Evolutionary conservation across 1,139 yeast species (phyloP).

Genomic region (Insectozyma bohioensis): DNA sequence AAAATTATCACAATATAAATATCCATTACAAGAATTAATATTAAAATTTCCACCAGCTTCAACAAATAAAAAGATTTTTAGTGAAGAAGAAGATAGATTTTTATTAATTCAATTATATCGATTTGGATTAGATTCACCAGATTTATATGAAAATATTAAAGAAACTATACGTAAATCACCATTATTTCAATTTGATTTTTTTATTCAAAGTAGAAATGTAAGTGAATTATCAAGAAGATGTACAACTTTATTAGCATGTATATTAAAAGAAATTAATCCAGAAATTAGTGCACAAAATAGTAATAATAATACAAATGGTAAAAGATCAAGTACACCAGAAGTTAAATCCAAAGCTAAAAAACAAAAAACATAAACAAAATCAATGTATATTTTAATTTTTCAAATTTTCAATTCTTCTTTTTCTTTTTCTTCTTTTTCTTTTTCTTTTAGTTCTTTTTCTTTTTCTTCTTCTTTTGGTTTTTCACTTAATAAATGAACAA

Average conservation of each 20-base stretch:
- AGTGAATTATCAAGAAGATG: conserved; percentile 69
- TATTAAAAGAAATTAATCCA: conserved; percentile 55
- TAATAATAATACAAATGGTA: conserved; percentile 13
- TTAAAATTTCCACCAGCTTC: conserved; percentile 63
- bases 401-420: not conserved
- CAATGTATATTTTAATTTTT: not conserved
- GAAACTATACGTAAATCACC: conserved; percentile 62
- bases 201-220: conserved; percentile 65
- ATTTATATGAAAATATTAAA: conserved; percentile 61
- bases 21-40: conserved; percentile 64
- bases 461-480: conserved; percentile 1
- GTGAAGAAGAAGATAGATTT: conserved; percentile 75
- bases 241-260: conserved; percentile 61
- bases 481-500: conserved; percentile 43
- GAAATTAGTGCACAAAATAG: conserved; percentile 7
- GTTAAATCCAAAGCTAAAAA: conserved; percentile 13
- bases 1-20: conserved; percentile 57
- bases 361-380: conserved; percentile 4
- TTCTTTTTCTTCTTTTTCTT: not conserved
- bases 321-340: conserved; percentile 18
- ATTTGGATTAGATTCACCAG: conserved; percentile 65
- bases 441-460: not conserved
- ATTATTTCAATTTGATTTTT: conserved; percentile 67
- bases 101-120: conserved; percentile 63
- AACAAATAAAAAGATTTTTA: conserved; percentile 56